Conservation (phyloP, 768 basidiomycete genomes). For the Favolaschia claudopus region DNA sequence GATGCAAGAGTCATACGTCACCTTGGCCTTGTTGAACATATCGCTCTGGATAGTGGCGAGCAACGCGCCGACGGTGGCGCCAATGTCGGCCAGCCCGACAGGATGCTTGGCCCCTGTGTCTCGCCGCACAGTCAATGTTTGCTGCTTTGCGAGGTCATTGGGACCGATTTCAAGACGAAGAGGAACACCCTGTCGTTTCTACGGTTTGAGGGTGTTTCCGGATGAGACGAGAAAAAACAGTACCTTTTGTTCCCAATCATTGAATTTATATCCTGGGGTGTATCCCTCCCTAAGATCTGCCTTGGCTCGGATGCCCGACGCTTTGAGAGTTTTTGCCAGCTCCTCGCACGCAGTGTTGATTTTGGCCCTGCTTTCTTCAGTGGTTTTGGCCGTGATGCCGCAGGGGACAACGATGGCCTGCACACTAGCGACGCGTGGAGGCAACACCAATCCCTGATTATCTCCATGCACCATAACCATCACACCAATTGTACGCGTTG, state of each 20-base stretch:
- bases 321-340: slow-evolving; percentile 76
- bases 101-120: slow-evolving; percentile 59
- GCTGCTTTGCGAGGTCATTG: slow-evolving; percentile 83
- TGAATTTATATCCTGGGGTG: slow-evolving; percentile 99
- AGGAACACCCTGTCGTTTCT: slow-evolving; percentile 79
- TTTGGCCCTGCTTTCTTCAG: slow-evolving; percentile 66
- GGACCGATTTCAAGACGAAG: slow-evolving; percentile 97
- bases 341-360: slow-evolving; percentile 84
- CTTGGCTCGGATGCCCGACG: slow-evolving; percentile 80
- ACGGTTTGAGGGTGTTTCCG: slow-evolving; percentile 1
- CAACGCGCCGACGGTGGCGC: slow-evolving; percentile 61
- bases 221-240: slow-evolving; percentile 18
- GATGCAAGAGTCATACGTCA: slow-evolving; percentile 73
- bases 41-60: slow-evolving; percentile 89
- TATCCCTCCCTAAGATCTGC: slow-evolving; percentile 95
- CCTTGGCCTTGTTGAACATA: slow-evolving; percentile 84
- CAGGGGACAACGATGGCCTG: slow-evolving; percentile 94
- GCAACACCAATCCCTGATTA: slow-evolving; percentile 95
- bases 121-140: slow-evolving; percentile 86
- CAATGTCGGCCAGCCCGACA: slow-evolving; percentile 50
- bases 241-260: slow-evolving; percentile 99
- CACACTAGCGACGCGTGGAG: slow-evolving; percentile 93
- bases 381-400: slow-evolving; percentile 89
- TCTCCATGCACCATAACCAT: slow-evolving; percentile 99
- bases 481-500: slow-evolving; percentile 94